These are phyloP conservation scores for Penicillium sp. DNA, from an alignment of 2,329 filamentous ascomycete species.

Conservation along the genomic window DNA sequence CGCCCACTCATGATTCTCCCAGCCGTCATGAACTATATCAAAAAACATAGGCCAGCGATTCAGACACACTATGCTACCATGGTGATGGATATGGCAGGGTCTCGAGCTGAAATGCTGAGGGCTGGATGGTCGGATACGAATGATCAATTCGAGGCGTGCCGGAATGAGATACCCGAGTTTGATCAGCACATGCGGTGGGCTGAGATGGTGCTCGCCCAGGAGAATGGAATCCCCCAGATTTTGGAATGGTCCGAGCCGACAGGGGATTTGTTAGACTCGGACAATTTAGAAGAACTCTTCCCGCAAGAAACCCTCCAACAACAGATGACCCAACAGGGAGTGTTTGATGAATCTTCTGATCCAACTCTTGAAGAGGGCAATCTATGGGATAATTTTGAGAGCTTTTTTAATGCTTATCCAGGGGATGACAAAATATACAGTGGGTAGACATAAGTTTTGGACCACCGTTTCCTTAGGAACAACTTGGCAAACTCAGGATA, in stretches of 20 bases:
- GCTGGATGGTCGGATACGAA: not conserved
- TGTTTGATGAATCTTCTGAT: too few species aligned
- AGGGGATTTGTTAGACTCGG: not conserved
- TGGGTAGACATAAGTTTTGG: too few species aligned
- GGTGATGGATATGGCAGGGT: not conserved
- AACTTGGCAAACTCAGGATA: too few species aligned
- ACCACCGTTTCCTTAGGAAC: too few species aligned
- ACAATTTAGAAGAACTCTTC: not conserved
- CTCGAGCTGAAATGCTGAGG: not conserved
- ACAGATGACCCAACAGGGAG: too few species aligned
- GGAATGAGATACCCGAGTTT: not conserved
- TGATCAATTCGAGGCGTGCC: not conserved
- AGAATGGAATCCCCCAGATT: not conserved
- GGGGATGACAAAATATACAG: too few species aligned
- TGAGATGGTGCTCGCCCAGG: not conserved
- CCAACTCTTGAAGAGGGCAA: too few species aligned
- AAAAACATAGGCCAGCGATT: not conserved
- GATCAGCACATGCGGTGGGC: not conserved
- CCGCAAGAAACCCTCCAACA: too few species aligned
- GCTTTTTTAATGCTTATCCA: too few species aligned
- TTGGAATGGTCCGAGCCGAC: not conserved
- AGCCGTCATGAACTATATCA: not conserved
- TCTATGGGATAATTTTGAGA: too few species aligned
- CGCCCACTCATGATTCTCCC: not conserved
- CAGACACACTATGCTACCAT: not conserved